Base-by-base conservation (phyloP, 495 filamentous ascomycete species). In the Penicillium paradoxum region DNA sequence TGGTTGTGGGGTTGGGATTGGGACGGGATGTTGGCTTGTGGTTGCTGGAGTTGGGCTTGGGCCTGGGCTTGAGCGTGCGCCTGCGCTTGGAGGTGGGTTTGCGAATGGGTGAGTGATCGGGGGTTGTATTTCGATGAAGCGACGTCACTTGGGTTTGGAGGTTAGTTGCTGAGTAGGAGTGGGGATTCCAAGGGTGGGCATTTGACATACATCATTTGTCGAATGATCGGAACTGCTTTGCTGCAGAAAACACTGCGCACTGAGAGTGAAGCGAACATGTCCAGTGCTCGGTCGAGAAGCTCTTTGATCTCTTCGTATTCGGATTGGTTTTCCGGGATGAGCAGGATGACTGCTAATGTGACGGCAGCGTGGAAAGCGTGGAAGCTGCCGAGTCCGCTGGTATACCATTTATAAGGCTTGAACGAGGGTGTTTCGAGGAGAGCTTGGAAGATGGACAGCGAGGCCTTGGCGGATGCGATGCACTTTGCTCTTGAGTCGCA, bases 391-490 rank as follows among this genome's bases (percentile, higher is more conserved):
- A 72, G 56, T 1, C 70, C 70, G 25, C 73, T 67, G 14, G 70
- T 74, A 50, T 76, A 78, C 76, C 76, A 79, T 51, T 66, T 71
- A 38, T 73, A 79, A 0, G 72, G 64, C 4, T 62, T 49, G 47
- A 73, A 75, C 9, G 68, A 55, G 1, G 69, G 53, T 0, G 66
- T 65, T 25, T 71, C 68, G 24, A 67, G 57, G 0, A 77, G 61
- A 0, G 60, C 67, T 24, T 70, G 63, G 45, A 78, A 71, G 19
- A 75, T 72, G 1, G 65, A 49, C 6, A 79, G 60, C 2, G 74
- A 66, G 0, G 66, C 66, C 39, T 72, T 74, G 19, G 74, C 73
- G 11, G 72, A 73, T 1, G 63, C 59, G 34, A 76, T 68, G 53
- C 74, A 78, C 45, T 73, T 72, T 8, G 60, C 67, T 30, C 74